Evolutionary conservation across 2,329 filamentous ascomycete species (phyloP), one percentile per base, ranked within the genome.

Genomic region (Cryphonectria carpinicola): DNA sequence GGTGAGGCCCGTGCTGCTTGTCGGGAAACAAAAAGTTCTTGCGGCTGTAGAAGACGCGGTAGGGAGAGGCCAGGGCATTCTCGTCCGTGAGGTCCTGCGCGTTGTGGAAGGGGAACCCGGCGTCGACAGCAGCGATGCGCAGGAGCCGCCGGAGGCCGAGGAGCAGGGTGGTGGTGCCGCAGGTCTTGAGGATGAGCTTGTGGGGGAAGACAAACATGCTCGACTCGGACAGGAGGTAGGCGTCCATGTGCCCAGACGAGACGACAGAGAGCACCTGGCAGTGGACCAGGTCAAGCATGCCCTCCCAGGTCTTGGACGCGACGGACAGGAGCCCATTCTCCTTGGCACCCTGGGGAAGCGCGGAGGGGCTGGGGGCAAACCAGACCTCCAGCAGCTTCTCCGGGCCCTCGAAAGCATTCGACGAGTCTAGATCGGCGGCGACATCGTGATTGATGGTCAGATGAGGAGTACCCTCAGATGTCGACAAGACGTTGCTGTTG

Each of bases 191-290:
- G 72, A 99, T 97, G 74, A 99, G 88, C 87, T 99, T 99, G 88
- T 99, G 96, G n/a, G 95, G 94, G 82, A 97, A 99, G 76, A 99
- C 94, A 80, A 99, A 99, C 95, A 99, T 97, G 92, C 96, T 98
- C 56, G 96, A 98, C 84, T 99, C 96, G 74, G 96, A 99, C 69
- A 99, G 87, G 8, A 99, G 89, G 80, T 99, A 99, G 74, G 96
- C 95, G 79, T 99, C 96, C 76, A 98, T 92, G 79, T 95, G 91
- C 74, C 97, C 94, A 35, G 95, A 97, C 79, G 95, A 91, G 74
- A 99, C 89, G 73, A 97, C 92, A 4, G 96, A 99, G 69, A 99
- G 87, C 69, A 99, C 94, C 84, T 99, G 96, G 90, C 96, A 99
- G 81, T 98, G 97, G 83, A 99, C 96, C 79, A 98, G 88, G 80